phyloP scores from a whole-genome alignment of 805 yeast genomes.

The Tetrapisispora iriomotensis region DNA sequence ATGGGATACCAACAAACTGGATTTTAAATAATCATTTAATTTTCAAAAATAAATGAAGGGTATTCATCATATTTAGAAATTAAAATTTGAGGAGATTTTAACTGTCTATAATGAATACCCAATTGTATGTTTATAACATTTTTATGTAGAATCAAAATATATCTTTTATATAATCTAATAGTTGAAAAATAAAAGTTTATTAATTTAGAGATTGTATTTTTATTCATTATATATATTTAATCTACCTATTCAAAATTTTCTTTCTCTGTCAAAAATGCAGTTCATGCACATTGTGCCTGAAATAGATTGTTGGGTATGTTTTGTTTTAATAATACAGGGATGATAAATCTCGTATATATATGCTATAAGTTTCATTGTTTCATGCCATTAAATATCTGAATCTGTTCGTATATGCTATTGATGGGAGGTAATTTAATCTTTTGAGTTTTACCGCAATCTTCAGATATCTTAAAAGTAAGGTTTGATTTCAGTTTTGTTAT shows the following conservation, averaged over 20 bases:
- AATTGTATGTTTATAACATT: neutral
- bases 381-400: constrained; percentile 15
- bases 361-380: neutral
- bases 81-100: constrained; percentile 2
- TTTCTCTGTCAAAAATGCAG: too few species aligned
- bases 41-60: neutral
- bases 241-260: too few species aligned
- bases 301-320: neutral
- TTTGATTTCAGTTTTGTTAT: constrained; percentile 6
- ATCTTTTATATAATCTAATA: too few species aligned
- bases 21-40: neutral
- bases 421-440: constrained; percentile 22
- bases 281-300: neutral
- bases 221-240: too few species aligned
- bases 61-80: neutral
- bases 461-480: constrained; percentile 8
- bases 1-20: constrained; percentile 5
- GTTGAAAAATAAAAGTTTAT: too few species aligned
- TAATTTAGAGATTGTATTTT: too few species aligned
- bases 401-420: constrained; percentile 18
- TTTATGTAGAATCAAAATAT: constrained; percentile 2
- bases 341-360: neutral
- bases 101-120: neutral
- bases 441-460: too few species aligned
- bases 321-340: neutral